Conservation (phyloP, 2,329 filamentous ascomycete species). For the Thermoascus crustaceus region DNA sequence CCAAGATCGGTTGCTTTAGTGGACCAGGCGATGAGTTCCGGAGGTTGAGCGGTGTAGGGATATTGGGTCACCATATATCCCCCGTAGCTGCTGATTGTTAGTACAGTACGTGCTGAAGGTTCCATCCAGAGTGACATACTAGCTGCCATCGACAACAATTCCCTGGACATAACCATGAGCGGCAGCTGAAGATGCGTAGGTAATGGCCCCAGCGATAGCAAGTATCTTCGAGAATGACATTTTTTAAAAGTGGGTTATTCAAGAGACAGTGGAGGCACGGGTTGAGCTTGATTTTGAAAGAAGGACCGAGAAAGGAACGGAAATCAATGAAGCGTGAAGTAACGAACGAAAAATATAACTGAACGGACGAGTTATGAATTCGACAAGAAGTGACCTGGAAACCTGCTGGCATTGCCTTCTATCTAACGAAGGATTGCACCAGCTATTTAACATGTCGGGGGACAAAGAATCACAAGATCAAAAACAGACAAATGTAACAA, state of each 20-base stretch:
- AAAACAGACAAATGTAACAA: no score
- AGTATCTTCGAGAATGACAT: constrained; percentile 22
- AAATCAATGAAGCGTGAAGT: not conserved
- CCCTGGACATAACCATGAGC: constrained; percentile 33
- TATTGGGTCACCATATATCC: constrained; percentile 35
- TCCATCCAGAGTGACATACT: constrained; percentile 12
- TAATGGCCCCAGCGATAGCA: constrained; percentile 19
- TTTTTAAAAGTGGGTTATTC: not conserved
- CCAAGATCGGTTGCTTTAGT: constrained; percentile 46
- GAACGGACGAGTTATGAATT: no score
- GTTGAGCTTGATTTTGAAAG: not conserved
- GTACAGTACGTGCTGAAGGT: constrained; percentile 15
- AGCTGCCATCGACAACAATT: constrained; percentile 27
- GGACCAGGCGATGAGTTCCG: constrained; percentile 47
- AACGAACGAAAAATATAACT: not conserved
- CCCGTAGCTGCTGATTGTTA: constrained; percentile 32
- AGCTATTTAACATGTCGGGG: no score
- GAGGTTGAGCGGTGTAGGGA: constrained; percentile 27
- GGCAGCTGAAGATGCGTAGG: constrained; percentile 28
- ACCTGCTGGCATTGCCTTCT: no score
- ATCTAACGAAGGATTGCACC: no score
- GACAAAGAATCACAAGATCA: no score
- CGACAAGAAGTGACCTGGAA: no score
- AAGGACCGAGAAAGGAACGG: not conserved
- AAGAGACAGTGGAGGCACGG: not conserved